A percentile compares a stretch with the other conserved stretches of the same genome.
phyloP scores from a whole-genome alignment of 2,329 filamentous ascomycete genomes.

The Trichoderma hamatum region DNA sequence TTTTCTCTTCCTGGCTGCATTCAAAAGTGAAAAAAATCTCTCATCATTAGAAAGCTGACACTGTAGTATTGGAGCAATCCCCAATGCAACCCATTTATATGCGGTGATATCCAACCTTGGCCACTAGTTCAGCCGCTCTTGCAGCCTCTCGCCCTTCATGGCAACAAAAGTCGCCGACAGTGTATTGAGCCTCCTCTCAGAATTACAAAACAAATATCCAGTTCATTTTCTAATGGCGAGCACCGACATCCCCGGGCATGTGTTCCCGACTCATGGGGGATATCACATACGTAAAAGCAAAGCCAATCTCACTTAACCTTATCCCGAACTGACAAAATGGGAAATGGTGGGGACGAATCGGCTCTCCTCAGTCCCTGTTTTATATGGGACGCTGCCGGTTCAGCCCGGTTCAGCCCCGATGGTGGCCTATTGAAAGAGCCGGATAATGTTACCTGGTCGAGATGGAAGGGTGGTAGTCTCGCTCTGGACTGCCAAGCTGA shows the following conservation, averaged over 20 bases:
- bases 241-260: not conserved
- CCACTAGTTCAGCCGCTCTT: not conserved
- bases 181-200: not conserved
- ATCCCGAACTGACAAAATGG: constrained; percentile 8
- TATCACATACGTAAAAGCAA: not conserved
- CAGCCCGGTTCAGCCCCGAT: constrained; percentile 4
- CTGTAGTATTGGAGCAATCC: not conserved
- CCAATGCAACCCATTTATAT: not conserved
- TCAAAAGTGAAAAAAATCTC: not conserved
- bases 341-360: constrained; percentile 1
- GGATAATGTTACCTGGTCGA: not conserved
- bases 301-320: constrained; percentile 5
- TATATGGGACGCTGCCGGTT: not conserved
- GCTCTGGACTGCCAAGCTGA: not conserved
- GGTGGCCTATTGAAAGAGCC: not conserved
- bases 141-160: not conserved
- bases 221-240: not conserved
- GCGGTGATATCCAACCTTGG: not conserved
- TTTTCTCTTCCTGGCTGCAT: not conserved
- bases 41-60: not conserved
- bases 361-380: not conserved
- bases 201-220: not conserved
- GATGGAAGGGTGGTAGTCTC: not conserved
- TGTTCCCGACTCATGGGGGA: not conserved
- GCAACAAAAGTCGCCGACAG: not conserved